Evolutionary conservation across 192 early-diverging fungal species (phyloP), one percentile per base, ranked within the genome.

Genomic region (Coemansia sp.): DNA sequence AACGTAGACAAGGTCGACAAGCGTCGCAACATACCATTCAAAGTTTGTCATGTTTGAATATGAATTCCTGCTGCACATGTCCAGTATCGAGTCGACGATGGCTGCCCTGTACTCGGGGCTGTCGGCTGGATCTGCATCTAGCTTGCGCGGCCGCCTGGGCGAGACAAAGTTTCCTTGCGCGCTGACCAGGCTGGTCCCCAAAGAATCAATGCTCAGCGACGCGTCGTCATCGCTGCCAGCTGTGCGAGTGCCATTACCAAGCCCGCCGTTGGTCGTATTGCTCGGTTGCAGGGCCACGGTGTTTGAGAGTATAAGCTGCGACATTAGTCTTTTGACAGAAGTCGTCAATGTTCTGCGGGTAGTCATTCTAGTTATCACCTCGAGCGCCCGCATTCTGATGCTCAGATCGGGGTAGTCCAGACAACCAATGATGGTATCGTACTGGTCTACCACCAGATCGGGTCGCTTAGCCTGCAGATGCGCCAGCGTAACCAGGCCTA

Each of bases 21-120:
- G 85, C 0, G 92, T 86, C 2, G 87, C 83, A 34, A 98, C 85
- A 67, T 97, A 97, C 97, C 97, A 99, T 71, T 97, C 94, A 84
- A 98, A 98, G 71, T 96, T 91, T 17, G 87, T 81, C 32, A 97
- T 84, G 67, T 94, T 87, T 18, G 83, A 85, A 63, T 96, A 99
- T 7, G 89, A 89, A 74, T 94, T 87, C 51, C 87, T 87, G 8
- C 89, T 87, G 73, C 95, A 96, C 65, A 97, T 90, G 55, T 72
- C 73, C 1, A 98, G 59, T 36, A 98, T 93, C 2, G 89, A 87
- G 56, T 87, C 79, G 45, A 96, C 90, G n/a, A 93, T 93, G 62
- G 91, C 85, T 10, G 82, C 74, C 22, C 93, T 89, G 76, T 98
- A 95, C 28, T 82, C 83, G 5, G 91, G 83, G 56, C 51, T 77